Percentiles rank a stretch among this genome's conserved stretches.
phyloP scores from a whole-genome alignment of 1,284 basidiomycete genomes.

The Austropuccinia psidii region DNA sequence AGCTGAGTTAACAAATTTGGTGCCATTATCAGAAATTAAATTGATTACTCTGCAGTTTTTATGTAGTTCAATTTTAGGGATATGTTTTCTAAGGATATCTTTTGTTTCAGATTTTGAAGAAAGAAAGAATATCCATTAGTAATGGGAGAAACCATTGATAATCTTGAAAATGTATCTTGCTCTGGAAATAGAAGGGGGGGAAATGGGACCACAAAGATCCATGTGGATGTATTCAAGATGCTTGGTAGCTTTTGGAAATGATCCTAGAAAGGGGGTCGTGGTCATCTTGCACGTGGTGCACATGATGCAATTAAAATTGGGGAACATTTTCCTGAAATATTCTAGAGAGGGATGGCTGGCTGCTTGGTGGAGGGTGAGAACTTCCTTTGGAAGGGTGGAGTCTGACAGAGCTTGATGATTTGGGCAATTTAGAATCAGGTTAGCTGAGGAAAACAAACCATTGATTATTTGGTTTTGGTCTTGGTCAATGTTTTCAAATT shows the following conservation, averaged over 20 bases:
- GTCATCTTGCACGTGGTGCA: background rate
- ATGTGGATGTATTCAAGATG: background rate
- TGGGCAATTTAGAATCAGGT: too few relatives aligned
- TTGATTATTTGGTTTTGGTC: too few relatives aligned
- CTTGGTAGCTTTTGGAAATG: background rate
- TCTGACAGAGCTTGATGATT: too few relatives aligned
- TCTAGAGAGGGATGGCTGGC: background rate
- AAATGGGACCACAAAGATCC: background rate
- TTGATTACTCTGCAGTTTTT: background rate
- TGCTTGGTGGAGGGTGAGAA: background rate
- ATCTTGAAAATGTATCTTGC: background rate
- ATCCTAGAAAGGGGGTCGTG: background rate
- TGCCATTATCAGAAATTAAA: background rate
- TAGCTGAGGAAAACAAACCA: too few relatives aligned
- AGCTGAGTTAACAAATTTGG: background rate
- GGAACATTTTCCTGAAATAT: background rate
- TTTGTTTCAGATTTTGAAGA: background rate
- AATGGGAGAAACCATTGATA: background rate
- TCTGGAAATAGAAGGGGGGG: background rate
- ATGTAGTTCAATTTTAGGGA: too few relatives aligned
- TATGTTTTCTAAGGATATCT: background rate
- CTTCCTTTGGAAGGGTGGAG: too few relatives aligned
- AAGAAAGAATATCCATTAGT: background rate
- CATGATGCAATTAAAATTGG: background rate
- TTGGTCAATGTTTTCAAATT: too few relatives aligned